phyloP scores from a whole-genome alignment of 2,329 filamentous ascomycete species.

The Arachnomyces sp. region DNA sequence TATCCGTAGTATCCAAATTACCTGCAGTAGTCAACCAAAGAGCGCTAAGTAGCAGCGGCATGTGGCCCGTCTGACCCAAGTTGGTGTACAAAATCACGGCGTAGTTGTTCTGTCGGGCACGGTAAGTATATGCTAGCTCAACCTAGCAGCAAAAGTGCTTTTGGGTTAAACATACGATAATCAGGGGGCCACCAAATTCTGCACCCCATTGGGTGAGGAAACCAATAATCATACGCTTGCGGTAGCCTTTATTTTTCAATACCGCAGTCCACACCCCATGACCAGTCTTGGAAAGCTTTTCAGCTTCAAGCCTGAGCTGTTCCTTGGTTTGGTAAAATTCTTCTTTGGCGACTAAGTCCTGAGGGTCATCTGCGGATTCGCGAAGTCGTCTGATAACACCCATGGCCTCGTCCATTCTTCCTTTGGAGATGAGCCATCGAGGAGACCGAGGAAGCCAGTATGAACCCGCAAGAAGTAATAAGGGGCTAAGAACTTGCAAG shows the following conservation, averaged over 20 bases:
- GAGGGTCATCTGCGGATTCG: constrained; percentile 29
- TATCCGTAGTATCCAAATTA: constrained; percentile 18
- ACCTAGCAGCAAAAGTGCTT: background rate
- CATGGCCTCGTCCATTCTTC: constrained; percentile 40
- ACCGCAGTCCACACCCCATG: constrained; percentile 40
- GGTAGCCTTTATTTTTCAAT: constrained; percentile 41
- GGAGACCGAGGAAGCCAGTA: constrained; percentile 42
- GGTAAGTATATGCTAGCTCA: background rate
- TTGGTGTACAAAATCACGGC: constrained; percentile 38
- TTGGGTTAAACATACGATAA: constrained; percentile 39
- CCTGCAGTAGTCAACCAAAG: constrained; percentile 41
- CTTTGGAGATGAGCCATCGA: constrained; percentile 44
- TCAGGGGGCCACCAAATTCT: constrained; percentile 46
- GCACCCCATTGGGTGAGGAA: constrained; percentile 49
- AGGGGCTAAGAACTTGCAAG: constrained; percentile 33
- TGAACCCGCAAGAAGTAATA: constrained; percentile 35
- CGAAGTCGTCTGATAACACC: constrained; percentile 35
- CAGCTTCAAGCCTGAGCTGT: constrained; percentile 38
- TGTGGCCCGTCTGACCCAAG: constrained; percentile 36
- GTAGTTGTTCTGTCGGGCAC: constrained; percentile 37
- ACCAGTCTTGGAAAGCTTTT: constrained; percentile 33
- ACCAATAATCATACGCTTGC: constrained; percentile 46
- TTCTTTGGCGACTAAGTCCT: constrained; percentile 38
- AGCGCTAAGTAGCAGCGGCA: constrained; percentile 38
- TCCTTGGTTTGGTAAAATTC: constrained; percentile 43